Base-by-base conservation (phyloP, 169 alveolate species). In the Cryptosporidium sp. region DNA sequence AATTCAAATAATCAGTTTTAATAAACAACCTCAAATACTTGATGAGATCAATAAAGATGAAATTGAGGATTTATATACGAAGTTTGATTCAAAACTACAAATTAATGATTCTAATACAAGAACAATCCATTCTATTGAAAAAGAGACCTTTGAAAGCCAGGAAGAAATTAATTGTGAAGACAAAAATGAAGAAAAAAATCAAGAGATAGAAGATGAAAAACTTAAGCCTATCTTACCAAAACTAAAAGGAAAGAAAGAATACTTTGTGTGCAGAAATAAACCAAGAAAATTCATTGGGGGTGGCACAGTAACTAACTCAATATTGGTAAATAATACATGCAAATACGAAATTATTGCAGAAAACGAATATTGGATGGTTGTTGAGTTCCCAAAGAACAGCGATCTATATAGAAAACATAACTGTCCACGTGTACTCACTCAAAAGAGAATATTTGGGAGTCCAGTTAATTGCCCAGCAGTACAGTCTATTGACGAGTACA, bases 291-390 rank as follows among this genome's bases (percentile, higher is more conserved):
- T 80, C 45, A 62, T 80, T 33, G 89, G 89, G 60, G 26, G 37
- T 14, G 58, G 68, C 4, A 10, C 42, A 7, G 56, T 56, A 37
- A 0, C 65, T 44, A 35, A 44, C 18, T 21, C 45, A 10, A 16
- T 1, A 9, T 7, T 14, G 8, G 21, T 23, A 0, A 31, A 31
- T 12, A 23, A 29, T 42, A 4, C 29, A 10, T 39, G 60, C 1
- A 44, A 60, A 60, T 62, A 45, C 18, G 23, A 60, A 62, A 21
- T 80, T 65, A 61, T 80, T 23, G 75, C 73, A 42, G 80, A 80
- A 45, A 80, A 80, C 16, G 75, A 80, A 31, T 80, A 62, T 58
- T 80, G 89, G 89, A 60, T 62, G 89, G 89, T 80, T 21, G 67
- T 80, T 8, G 89, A 80, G 26, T 80, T 80, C 37, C 52, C 56